Conservation (phyloP, 768 basidiomycete genomes). For the Trametes maxima region DNA sequence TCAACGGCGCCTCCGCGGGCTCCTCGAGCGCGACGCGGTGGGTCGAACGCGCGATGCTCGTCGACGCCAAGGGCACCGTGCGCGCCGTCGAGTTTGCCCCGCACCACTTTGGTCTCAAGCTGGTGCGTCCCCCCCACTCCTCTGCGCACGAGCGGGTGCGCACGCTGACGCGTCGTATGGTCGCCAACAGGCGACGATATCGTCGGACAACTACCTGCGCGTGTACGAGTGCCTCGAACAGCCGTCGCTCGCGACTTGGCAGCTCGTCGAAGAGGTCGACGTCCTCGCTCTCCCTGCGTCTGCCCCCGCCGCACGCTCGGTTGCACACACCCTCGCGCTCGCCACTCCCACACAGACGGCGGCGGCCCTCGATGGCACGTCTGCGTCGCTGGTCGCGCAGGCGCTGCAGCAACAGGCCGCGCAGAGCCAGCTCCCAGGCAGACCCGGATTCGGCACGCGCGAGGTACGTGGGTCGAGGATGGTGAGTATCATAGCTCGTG, state of each 20-base stretch:
- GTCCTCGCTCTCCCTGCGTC: conserved; percentile 53
- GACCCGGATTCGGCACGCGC: conserved; percentile 57
- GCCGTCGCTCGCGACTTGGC: conserved; percentile 71
- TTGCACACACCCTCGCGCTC: conserved; percentile 59
- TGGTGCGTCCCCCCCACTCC: conserved; percentile 51
- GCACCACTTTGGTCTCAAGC: conserved; percentile 82
- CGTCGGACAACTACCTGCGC: conserved; percentile 85
- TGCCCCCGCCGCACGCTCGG: conserved; percentile 40
- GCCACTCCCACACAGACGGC: conserved; percentile 72
- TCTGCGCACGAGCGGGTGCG: background rate
- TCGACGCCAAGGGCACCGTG: conserved; percentile 86
- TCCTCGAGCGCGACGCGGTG: conserved; percentile 46
- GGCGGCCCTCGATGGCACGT: conserved; percentile 49
- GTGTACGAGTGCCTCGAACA: conserved; percentile 91
- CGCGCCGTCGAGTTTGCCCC: conserved; percentile 87
- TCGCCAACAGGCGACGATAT: conserved; percentile 70
- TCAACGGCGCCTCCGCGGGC: conserved; percentile 29
- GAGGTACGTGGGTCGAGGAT: conserved; percentile 41
- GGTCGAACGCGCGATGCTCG: conserved; percentile 72
- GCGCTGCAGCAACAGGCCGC: conserved; percentile 57
- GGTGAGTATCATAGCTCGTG: background rate
- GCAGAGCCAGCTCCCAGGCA: conserved; percentile 32
- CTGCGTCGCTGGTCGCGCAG: conserved; percentile 62
- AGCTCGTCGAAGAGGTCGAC: conserved; percentile 77
- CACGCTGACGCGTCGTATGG: background rate